Base-by-base conservation (phyloP, 1,139 yeast species). In the Geotrichum klebahnii region DNA sequence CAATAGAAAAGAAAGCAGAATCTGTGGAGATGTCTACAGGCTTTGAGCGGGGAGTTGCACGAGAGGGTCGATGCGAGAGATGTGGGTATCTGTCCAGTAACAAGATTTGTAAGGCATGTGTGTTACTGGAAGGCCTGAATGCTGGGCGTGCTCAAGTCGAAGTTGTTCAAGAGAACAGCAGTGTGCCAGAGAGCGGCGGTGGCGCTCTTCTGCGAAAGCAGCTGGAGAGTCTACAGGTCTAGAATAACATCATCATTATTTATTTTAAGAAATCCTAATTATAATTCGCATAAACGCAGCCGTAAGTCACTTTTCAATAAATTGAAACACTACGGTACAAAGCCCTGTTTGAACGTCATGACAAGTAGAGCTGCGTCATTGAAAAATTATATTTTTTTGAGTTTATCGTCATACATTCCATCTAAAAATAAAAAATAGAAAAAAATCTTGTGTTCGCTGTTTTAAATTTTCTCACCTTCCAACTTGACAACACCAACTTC, bases 41-140 rank as follows among this genome's bases (percentile, higher is more conserved):
- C 2, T 54, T 55, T 24, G 54, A 45, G 52, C 59, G 20, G 1
- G 48, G 32, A 1, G 48, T 42, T 17, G 46, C 53, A 39, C 48
- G 51, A 12, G 59, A 57, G 17, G 66, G 67, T 2, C 57, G 64
- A 19, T 92, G 99, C 69, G 88, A 82, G 57, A 80, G 82, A 55
- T 92, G 99, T 69, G 97, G 97, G 0, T 92, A 92, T 64, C 70
- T 94, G 39, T 86, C 97, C 0, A 85, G 94, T 55, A 92, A 92
- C 65, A 78, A 72, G 60, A 78, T 89, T 10, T 92, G 99, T 69
- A 92, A 92, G 68, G 98, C 98, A 0, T 92, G 99, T 69, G 79
- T 86, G 55, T 71, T 92, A 36, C 70, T 94, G 44, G 89, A 86
- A 53, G 97, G 97, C 0, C 75, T 94, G 50, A 95, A 90, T 60